Conservation (phyloP, 1,284 basidiomycete genomes). For the Heterobasidion occidentale region DNA sequence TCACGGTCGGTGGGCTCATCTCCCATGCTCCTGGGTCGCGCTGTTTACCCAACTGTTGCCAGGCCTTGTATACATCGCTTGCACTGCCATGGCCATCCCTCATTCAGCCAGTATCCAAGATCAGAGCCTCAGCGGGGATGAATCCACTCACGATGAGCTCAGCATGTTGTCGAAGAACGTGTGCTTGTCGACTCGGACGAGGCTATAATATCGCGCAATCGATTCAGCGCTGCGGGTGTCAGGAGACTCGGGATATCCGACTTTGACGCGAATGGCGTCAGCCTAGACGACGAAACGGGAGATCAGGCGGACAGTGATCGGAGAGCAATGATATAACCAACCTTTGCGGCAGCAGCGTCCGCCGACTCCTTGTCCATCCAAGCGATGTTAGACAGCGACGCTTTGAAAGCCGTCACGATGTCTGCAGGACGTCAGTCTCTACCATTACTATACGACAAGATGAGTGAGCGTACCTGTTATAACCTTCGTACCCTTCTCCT, state of each 20-base stretch:
- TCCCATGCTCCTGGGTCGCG: constrained; percentile 81
- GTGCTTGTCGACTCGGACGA: constrained; percentile 56
- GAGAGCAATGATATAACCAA: constrained; percentile 14
- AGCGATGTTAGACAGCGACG: constrained; percentile 65
- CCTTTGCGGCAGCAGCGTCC: constrained; percentile 80
- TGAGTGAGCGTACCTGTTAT: constrained; percentile 53
- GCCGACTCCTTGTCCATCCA: constrained; percentile 94
- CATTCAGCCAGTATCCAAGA: too few relatives aligned
- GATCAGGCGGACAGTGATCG: neutral
- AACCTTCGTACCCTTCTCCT: constrained; percentile 74
- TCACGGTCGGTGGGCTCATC: constrained; percentile 78
- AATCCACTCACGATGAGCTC: constrained; percentile 43
- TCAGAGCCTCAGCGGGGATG: neutral
- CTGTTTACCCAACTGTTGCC: constrained; percentile 69
- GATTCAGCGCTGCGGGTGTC: constrained; percentile 71
- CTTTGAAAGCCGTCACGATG: constrained; percentile 81
- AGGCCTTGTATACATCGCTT: constrained; percentile 55
- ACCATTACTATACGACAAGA: neutral
- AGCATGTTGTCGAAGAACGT: constrained; percentile 86
- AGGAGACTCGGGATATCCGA: constrained; percentile 85
- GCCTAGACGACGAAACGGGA: constrained; percentile 34
- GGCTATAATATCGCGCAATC: constrained; percentile 69
- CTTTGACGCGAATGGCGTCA: constrained; percentile 74
- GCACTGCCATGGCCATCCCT: constrained; percentile 26
- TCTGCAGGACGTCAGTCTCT: constrained; percentile 30